Evolutionary conservation across 305 asterid genomes (phyloP), one percentile per base, ranked within the genome.

Genomic region (Ruellia speciosa): DNA sequence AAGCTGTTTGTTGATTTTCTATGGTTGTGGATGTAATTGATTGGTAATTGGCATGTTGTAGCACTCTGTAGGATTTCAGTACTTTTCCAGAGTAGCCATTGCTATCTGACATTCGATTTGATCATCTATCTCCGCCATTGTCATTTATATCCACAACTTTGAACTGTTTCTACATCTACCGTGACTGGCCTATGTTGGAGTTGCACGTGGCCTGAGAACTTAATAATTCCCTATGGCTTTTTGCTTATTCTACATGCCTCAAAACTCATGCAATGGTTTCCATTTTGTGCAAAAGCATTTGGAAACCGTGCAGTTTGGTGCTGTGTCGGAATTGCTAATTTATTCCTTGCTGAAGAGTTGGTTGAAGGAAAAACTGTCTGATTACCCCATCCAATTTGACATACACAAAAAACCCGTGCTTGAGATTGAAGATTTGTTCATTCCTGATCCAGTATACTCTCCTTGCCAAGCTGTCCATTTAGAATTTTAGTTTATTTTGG

Each of bases 21-120:
- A 24, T 66, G 70, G 66, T 33, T 50, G 49, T 58, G 54, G 59
- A 6, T 60, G 51, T 58, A 54, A 54, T 50, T 40, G 48, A 56
- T 55, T 24, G 59, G 54, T 60, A 7, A 37, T 43, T 11, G 7
- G 0, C 11, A 49, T 57, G 43, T 52, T 56, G 47, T 60, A 52
- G 71, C 53, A 51, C 50, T 40, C 17, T 14, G 28, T 20, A 19
- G 35, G 56, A 19, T 40, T 40, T 18, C 19, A 7, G 31, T 18
- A 10, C 50, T 51, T 41, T 16, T 50, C 58, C 35, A 13, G 47
- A 39, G 1, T 50, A 43, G 46, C 63, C 40, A 47, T 70, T 50
- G 15, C 14, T 31, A 37, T 45, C 34, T 60, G 43, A 19, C 49
- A 33, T 16, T 20, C 28, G 41, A n/a, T 64, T 43, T 14, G 11